Base-by-base conservation (phyloP, 768 basidiomycete genomes). In the Mycena albidolilacea region DNA sequence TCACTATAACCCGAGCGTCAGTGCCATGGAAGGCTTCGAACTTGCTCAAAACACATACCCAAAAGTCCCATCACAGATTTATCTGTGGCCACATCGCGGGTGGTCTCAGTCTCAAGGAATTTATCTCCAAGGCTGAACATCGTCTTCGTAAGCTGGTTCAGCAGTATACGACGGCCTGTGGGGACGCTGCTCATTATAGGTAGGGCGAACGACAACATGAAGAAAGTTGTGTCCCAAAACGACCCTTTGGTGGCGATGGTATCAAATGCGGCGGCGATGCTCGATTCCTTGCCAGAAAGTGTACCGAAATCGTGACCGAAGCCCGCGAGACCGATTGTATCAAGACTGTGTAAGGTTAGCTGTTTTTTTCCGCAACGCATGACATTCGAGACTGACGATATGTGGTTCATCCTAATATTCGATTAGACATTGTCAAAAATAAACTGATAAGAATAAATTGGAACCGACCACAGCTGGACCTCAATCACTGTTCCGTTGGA, bases 341-440 rank as follows among this genome's bases (percentile, higher is more conserved):
- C 64, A 0, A 71, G 61, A 50, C 70, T 71, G 30, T 17, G 30
- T 38, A 23, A 38, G 19, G 58, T 50, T 6, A 39, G 46, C 54
- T 19, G 35, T 44, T 48, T 6, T 44, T 48, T 6, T 19, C 38
- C 17, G 1, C 3, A 0, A 3, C 37, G 15, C 17, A 9, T 48
- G 12, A 11, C 9, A 46, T 58, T 2, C 14, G 3, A 9, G 12
- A 71, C 70, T 71, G 44, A 71, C 70, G 70, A 71, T 15, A 71
- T 61, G 39, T 66, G 58, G 37, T 71, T 71, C 70, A 71, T 71
- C 70, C 69, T 68, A 55, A 35, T n/a, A 59, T 15, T 37, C n/a
- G 2, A 39, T 19, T 12, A 21, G 21, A 1, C 9, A 41, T 55
- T 4, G 35, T 8, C 2, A 12, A 30, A 38, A 4, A 35, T 46